Evolutionary conservation across 768 basidiomycete species (phyloP).

Genomic region (Trametopsis cervina): DNA sequence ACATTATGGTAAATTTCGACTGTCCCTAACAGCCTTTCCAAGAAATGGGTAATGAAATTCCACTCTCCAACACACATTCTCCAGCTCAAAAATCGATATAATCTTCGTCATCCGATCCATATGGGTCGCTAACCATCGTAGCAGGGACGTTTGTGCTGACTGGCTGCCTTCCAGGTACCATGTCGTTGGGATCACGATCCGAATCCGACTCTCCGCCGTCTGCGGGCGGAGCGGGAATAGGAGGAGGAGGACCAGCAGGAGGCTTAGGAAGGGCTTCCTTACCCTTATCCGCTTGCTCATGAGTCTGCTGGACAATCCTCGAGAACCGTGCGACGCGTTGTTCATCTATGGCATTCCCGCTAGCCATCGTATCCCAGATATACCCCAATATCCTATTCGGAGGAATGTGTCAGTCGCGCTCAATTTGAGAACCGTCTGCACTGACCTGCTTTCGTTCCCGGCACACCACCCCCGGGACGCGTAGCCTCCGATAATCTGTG

Average conservation of each 20-base stretch:
- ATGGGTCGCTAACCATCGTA: background rate
- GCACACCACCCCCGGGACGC: slow-evolving; percentile 15
- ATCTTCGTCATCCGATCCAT: slow-evolving; percentile 6
- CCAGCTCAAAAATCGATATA: background rate
- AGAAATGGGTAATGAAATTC: no score
- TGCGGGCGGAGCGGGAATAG: background rate
- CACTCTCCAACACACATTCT: background rate
- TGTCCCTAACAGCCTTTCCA: no score
- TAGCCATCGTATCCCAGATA: slow-evolving; percentile 19
- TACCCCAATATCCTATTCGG: slow-evolving; percentile 15
- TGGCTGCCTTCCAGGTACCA: background rate
- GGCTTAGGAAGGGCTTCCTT: slow-evolving; percentile 4
- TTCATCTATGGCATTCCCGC: slow-evolving; percentile 19
- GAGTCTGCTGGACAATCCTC: slow-evolving; percentile 2
- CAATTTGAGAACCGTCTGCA: background rate
- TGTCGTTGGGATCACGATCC: slow-evolving; percentile 11
- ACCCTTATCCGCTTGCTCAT: background rate
- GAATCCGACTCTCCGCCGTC: slow-evolving; percentile 13
- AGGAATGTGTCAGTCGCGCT: background rate
- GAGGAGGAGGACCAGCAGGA: background rate
- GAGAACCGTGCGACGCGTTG: slow-evolving; percentile 8
- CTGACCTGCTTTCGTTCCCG: slow-evolving; percentile 22
- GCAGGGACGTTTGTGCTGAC: background rate
- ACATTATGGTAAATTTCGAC: background rate
- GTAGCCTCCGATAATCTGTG: background rate